These are phyloP conservation scores for Capsicum baccatum DNA, from an alignment of 257 asterid species.

Conservation along the genomic window DNA sequence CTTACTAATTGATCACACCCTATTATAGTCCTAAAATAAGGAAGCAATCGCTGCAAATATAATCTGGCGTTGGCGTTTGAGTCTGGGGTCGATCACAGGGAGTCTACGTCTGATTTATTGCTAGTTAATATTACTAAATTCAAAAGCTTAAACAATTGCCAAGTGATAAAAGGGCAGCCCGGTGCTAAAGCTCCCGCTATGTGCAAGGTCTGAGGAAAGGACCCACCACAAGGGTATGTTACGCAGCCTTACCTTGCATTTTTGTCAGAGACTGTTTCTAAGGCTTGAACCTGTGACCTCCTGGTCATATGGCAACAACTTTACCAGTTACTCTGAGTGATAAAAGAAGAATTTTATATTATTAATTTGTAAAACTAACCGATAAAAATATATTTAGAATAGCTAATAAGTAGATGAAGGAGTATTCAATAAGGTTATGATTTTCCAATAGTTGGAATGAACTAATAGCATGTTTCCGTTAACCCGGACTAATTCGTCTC, in stretches of 20 bases:
- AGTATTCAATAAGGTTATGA: neutral
- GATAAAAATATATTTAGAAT: neutral
- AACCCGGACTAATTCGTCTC: neutral
- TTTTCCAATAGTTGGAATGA: neutral
- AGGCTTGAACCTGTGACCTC: too few species aligned
- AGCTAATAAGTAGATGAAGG: constrained; percentile 1
- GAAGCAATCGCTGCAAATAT: constrained; percentile 1
- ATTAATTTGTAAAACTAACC: neutral
- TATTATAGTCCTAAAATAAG: neutral
- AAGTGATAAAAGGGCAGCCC: neutral
- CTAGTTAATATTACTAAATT: constrained; percentile 10
- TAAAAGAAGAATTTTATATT: too few species aligned
- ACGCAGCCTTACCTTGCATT: too few species aligned
- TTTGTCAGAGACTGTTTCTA: too few species aligned
- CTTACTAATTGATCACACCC: neutral
- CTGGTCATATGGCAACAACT: too few species aligned
- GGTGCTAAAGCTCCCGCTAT: too few species aligned
- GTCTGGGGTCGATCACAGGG: neutral
- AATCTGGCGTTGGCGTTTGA: neutral
- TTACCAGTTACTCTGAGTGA: too few species aligned
- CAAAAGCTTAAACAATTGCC: neutral
- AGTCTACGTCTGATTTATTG: neutral
- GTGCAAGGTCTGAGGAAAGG: too few species aligned
- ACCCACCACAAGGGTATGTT: too few species aligned
- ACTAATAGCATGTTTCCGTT: neutral